Conservation (phyloP, 2,329 filamentous ascomycete genomes). For the Clarireedia sp. region DNA sequence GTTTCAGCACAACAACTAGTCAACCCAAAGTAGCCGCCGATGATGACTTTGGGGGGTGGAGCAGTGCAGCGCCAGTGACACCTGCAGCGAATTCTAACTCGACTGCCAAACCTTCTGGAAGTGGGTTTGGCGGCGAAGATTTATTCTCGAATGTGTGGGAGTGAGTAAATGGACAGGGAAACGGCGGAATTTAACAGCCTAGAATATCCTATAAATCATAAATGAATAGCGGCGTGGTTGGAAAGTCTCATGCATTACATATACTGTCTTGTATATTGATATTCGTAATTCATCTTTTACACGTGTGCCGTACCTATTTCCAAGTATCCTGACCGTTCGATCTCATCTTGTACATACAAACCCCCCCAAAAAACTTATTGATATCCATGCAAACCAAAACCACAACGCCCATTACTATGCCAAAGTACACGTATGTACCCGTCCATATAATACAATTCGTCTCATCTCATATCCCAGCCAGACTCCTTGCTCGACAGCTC, state of each 20-base stretch:
- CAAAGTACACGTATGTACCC: constrained; percentile 10
- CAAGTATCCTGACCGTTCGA: neutral
- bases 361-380: neutral
- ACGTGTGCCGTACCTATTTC: neutral
- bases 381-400: neutral
- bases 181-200: neutral
- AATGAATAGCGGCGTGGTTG: neutral
- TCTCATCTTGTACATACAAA: neutral
- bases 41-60: constrained; percentile 95
- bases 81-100: constrained; percentile 49
- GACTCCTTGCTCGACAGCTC: neutral
- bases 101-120: constrained; percentile 36
- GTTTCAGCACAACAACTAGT: constrained; percentile 42
- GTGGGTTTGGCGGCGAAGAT: constrained; percentile 56
- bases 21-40: constrained; percentile 70
- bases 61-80: constrained; percentile 57
- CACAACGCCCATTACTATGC: constrained; percentile 28
- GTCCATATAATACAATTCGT: constrained; percentile 20
- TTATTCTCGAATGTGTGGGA: constrained; percentile 96
- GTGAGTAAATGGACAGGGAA: constrained; percentile 34
- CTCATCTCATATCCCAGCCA: neutral
- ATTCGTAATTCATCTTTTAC: neutral
- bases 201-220: constrained; percentile 10
- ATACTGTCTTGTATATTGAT: neutral
- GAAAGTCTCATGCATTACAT: neutral